phyloP scores from a whole-genome alignment of 805 yeast genomes.

The Candida pseudoglaebosa region DNA sequence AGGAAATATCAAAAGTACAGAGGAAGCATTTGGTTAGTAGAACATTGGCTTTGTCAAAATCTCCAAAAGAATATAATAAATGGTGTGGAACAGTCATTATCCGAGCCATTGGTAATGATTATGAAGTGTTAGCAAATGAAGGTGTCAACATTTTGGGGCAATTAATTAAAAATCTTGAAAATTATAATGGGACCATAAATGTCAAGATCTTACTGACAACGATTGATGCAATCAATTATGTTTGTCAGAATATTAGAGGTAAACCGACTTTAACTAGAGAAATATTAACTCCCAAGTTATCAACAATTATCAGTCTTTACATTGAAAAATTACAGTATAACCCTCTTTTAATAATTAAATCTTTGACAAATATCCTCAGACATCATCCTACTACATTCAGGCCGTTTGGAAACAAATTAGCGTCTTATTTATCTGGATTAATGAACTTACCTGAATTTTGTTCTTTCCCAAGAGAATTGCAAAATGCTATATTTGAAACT shows the following conservation, averaged over 20 bases:
- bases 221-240: constrained; percentile 37
- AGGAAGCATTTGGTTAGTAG: constrained; percentile 47
- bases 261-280: constrained; percentile 85
- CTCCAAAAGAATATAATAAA: constrained; percentile 34
- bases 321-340: constrained; percentile 35
- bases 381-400: constrained; percentile 76
- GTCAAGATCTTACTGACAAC: constrained; percentile 29
- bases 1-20: constrained; percentile 46
- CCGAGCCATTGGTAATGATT: constrained; percentile 39
- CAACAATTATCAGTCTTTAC: constrained; percentile 53
- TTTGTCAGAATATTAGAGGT: constrained; percentile 56
- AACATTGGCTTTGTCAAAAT: constrained; percentile 24
- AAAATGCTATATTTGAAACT: constrained; percentile 41
- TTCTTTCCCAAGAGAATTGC: constrained; percentile 38
- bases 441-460: constrained; percentile 30
- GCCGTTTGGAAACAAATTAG: constrained; percentile 67
- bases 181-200: constrained; percentile 32
- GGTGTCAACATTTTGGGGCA: constrained; percentile 38
- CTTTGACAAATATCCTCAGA: constrained; percentile 38
- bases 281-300: constrained; percentile 72
- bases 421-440: constrained; percentile 38
- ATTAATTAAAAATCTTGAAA: constrained; percentile 39
- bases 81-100: constrained; percentile 61
- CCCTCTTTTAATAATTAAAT: constrained; percentile 31
- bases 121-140: constrained; percentile 35